Base-by-base conservation (phyloP, 441 rosid genomes). In the Cnidoscolus chayamansa region DNA sequence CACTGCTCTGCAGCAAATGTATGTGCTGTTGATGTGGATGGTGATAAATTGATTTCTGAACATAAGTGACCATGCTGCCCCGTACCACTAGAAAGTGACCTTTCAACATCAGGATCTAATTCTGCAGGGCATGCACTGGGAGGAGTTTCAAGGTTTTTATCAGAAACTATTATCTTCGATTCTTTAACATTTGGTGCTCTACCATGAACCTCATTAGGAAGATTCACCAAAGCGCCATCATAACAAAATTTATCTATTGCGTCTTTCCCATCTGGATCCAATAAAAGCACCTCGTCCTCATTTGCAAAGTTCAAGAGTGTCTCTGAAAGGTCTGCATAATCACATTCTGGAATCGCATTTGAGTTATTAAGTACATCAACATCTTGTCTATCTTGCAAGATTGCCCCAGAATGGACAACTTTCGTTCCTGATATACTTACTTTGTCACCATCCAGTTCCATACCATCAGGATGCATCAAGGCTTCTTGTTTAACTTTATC, bases 251-350 rank as follows among this genome's bases (percentile, higher is more conserved):
- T 86, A 73, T 84, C 92, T 53, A 84, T 68, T 50, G 68, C 73
- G 57, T 84, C 89, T 85, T 91, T 82, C 31, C 77, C 85, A 72
- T 82, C 85, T 45, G 55, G 82, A 75, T 83, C 88, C 74, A 83
- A 76, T 74, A 84, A 76, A 49, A 75, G 78, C 67, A 82, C 84
- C 74, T 76, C 85, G 48, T 89, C 91, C 66, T 86, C 85, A 68
- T 79, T 76, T 13, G 70, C 19, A 73, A 83, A 76, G 74, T 78
- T 78, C 37, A 88, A 62, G 62, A 88, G 88, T 31, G 92, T 77
- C 68, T 80, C 83, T 17, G 90, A 83, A 74, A 91, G 77, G 69
- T 86, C 85, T 63, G 79, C 87, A 73, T 87, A 81, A 81, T 80
- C 83, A 77, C 78, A 62, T 63, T 80, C 84, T 60, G 77, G 74